Base-by-base conservation (phyloP, 2,329 filamentous ascomycete species). In the Botryotinia calthae region DNA sequence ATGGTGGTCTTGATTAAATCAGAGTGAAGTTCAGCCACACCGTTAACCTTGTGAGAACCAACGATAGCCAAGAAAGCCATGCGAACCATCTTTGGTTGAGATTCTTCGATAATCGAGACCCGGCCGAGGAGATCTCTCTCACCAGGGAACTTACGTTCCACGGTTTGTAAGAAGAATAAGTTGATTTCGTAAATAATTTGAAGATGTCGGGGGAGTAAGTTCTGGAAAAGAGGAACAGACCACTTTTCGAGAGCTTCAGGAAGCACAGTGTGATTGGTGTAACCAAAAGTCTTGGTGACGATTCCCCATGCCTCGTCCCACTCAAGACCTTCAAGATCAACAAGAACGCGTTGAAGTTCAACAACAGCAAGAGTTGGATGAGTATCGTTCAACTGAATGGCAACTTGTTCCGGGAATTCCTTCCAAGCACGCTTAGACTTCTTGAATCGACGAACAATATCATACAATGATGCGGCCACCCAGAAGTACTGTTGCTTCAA, bases 401-500 rank as follows among this genome's bases (percentile, higher is more conserved):
- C 96, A 74, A 98, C 92, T 82, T 98, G 94, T 67, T 97, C 95
- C 62, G 95, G 87, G 84, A 99, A 99, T 80, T 97, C 93, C 77
- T 84, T 91, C 96, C 96, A 99, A 12, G 91, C 85, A 76, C 95
- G 91, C 85, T 93, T 94, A 28, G 94, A 90, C 88, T 98, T 99
- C 87, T 98, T 99, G 90, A 98, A 99, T 73, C 96, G 91, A 73
- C 96, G 93, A 74, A 99, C 92, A 81, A 99, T 99, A 80, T 99
- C 96, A 81, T 94, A 94, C 6, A 99, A 87, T 25, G 96, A 99
- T 25, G 96, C 96, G 70, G 96, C 95, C 80, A 97, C 97, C 96
- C 96, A 99, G 85, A 99, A 99, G 87, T 99, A 99, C 83, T 99
- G 96, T 83, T 99, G 96, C 88, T 99, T 99, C 82, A 99, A 84